Base-by-base conservation (phyloP, 768 basidiomycete species). In the Termitomyces sp. region DNA sequence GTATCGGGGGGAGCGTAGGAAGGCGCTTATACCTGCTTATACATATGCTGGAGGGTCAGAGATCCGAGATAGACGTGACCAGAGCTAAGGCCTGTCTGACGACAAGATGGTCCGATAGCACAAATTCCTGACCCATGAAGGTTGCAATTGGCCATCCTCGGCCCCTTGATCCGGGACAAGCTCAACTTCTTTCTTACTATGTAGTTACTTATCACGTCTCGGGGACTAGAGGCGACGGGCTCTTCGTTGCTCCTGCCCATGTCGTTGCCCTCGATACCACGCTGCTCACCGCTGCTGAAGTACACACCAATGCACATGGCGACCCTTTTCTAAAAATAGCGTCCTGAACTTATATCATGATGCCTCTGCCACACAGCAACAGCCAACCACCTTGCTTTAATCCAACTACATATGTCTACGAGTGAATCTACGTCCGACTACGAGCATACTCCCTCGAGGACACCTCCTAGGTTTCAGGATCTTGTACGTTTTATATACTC, bases 391-490 rank as follows among this genome's bases (percentile, higher is more conserved):
- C 38, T 57, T 50, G 40, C 15, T 40, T 40, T 13, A 22, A 46
- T 55, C 15, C 57, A 46, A 58, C 24, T 28, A n/a, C n/a, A n/a
- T n/a, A 64, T 66, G 55, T 61, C 65, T 55, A 57, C 59, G 59
- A 44, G 32, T 45, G 59, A 65, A 20, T 35, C 51, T 33, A 49
- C 45, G 49, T 60, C 65, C 36, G 55, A 50, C 42, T 48, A 58
- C 53, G 52, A 58, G 54, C 42, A 50, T 35, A 45, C 55, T 50
- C 56, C 64, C 57, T 63, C 61, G 58, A 64, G 62, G 63, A 64
- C 66, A 33, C 65, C 65, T 59, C 61, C 51, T 53, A 50, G 33
- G 44, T 67, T 69, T 62, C 59, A 67, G 62, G 53, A 66, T 46
- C 33, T 68, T 53, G 69, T 66, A 57, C 18, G 65, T 67, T 20